Conservation (phyloP, 1,284 basidiomycete genomes). For the Rugosomyces carneus region DNA sequence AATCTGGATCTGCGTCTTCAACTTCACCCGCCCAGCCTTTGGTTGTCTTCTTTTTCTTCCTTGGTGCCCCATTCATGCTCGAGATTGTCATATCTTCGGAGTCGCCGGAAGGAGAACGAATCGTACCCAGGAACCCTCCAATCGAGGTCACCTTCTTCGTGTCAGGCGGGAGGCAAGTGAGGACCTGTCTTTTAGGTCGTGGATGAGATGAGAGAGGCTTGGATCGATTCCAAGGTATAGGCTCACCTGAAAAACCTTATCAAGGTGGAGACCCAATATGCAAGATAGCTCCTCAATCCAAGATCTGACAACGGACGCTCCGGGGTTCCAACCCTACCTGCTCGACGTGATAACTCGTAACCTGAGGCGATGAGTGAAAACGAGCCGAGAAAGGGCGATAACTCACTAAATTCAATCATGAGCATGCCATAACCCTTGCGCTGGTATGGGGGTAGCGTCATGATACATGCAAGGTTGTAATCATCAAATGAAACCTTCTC, state of each 20-base stretch:
- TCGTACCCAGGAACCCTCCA: conserved; percentile 36
- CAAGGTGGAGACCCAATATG: conserved; percentile 87
- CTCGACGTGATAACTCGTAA: conserved; percentile 82
- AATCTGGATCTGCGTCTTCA: conserved; percentile 25
- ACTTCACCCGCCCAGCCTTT: conserved; percentile 67
- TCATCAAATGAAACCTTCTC: conserved; percentile 96
- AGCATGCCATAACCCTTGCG: conserved; percentile 89
- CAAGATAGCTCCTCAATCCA: conserved; percentile 85
- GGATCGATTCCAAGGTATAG: no score
- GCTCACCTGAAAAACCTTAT: conserved; percentile 71
- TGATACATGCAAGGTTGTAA: conserved; percentile 96
- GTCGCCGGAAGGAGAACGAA: conserved; percentile 16
- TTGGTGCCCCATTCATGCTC: conserved; percentile 24
- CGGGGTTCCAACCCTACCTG: conserved; percentile 83
- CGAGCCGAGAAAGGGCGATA: conserved; percentile 20
- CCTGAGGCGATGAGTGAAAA: conserved; percentile 38
- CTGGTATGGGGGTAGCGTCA: conserved; percentile 93
- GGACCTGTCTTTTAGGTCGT: conserved; percentile 41
- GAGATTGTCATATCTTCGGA: conserved; percentile 5
- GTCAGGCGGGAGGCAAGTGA: conserved; percentile 54
- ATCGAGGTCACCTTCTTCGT: conserved; percentile 35
- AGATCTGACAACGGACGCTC: conserved; percentile 94
- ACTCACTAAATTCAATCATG: conserved; percentile 93
- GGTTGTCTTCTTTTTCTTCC: conserved; percentile 41
- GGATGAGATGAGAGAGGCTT: not conserved